Conservation (phyloP, 768 basidiomycete genomes). For the Sporobolomyces phaffii region DNA sequence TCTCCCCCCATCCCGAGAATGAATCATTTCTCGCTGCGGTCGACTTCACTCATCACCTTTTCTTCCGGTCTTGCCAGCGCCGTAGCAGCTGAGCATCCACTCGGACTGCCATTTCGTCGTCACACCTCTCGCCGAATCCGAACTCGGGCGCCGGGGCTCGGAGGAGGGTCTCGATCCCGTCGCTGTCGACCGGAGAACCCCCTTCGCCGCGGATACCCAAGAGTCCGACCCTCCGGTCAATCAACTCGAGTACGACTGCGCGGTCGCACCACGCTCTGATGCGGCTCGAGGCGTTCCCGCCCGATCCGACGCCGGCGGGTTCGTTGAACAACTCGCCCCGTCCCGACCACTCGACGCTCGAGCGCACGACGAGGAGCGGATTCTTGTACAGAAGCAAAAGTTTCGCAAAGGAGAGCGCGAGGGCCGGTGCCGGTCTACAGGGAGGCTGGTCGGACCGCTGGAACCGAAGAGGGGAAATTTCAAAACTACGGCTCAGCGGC, state of each 20-base stretch:
- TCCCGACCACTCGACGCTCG: not conserved
- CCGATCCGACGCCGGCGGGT: too few relatives aligned
- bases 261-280: not conserved
- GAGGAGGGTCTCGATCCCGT: not conserved
- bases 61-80: constrained; percentile 6
- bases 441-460: not conserved
- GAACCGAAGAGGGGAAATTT: constrained; percentile 2
- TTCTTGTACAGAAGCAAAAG: constrained; percentile 8
- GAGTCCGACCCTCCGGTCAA: not conserved
- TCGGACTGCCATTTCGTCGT: not conserved
- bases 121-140: not conserved
- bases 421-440: not conserved
- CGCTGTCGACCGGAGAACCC: not conserved
- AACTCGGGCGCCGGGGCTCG: not conserved
- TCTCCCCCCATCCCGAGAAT: not conserved
- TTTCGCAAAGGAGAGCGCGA: not conserved
- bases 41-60: not conserved
- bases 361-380: not conserved
- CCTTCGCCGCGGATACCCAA: not conserved
- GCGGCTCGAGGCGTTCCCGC: too few relatives aligned
- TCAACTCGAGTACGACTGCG: not conserved
- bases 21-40: not conserved
- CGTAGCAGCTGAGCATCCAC: constrained; percentile 1
- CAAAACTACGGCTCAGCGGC: not conserved
- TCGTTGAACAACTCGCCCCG: not conserved